Base-by-base conservation (phyloP, 179 eudicot species). In the Monotropa hypopitys region DNA sequence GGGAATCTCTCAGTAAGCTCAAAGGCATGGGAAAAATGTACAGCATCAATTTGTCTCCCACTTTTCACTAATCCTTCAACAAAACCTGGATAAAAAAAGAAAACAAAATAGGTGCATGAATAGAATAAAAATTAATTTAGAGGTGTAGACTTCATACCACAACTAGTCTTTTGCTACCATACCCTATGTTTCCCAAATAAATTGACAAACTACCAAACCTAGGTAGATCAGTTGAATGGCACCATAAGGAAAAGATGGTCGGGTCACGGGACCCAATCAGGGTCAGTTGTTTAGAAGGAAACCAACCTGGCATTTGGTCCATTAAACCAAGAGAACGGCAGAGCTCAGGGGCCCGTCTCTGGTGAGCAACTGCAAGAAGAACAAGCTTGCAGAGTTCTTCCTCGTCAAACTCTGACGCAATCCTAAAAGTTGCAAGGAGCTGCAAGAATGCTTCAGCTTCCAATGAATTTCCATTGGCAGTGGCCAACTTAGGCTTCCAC, bases 291-390 rank as follows among this genome's bases (percentile, higher is more conserved):
- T 83, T 79, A 78, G 77, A 82, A 85, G 84, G 78, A 82, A 75
- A 90, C 95, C 90, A 85, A 91, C 96, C 96, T 89, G 93, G 91
- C 85, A 89, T 84, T 84, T 87, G 88, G 77, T 82, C 84, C 72
- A 91, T 73, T 85, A 91, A 85, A 57, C 86, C 90, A 85, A 90
- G 90, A 74, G 85, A 89, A 67, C 75, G 93, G 90, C 93, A 89
- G 82, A 91, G 93, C 84, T 86, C 89, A 88, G 88, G 86, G 73
- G 86, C 86, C 86, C 86, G 93, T 86, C 91, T 68, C 72, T 83
- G 85, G 80, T 83, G 83, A 87, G 87, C 84, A 74, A 89, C 85
- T 57, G 85, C 87, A 82, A 88, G 91, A 80, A 89, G 65, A 59
- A 59, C 85, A 75, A 84, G 86, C 86, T 87, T 85, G 91, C 90